These are phyloP conservation scores for Populus davidiana DNA, from an alignment of 345 rosid genomes.

Conservation along the genomic window DNA sequence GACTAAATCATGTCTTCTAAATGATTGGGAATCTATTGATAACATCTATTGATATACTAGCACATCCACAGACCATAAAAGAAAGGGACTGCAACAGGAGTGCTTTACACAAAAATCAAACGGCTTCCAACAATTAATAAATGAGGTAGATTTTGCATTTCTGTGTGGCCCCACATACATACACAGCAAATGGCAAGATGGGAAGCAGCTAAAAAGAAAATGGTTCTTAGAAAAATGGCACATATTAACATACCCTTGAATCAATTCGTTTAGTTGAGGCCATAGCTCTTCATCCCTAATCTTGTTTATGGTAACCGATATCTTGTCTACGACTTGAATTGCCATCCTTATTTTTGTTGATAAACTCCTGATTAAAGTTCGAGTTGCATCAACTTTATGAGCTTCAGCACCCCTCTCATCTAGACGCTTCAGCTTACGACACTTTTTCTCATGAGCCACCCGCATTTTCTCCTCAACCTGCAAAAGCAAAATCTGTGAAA, in stretches of 20 bases:
- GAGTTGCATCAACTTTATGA: conserved; percentile 55
- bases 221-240: conserved; percentile 3
- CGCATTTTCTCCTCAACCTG: conserved; percentile 95
- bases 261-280: conserved; percentile 84
- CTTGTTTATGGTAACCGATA: conserved; percentile 75
- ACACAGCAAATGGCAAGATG: not conserved
- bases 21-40: not conserved
- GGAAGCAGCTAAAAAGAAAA: not conserved
- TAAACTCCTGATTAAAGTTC: conserved; percentile 50
- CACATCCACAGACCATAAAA: not conserved
- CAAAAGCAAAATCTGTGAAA: conserved; percentile 14
- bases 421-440: conserved; percentile 64
- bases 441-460: conserved; percentile 64
- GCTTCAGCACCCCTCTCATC: conserved; percentile 84
- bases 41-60: not conserved
- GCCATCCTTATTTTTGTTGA: conserved; percentile 85
- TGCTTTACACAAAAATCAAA: not conserved
- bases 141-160: not conserved
- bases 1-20: not conserved
- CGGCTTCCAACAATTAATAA: not conserved
- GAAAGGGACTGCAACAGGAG: not conserved
- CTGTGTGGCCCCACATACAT: not conserved
- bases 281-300: conserved; percentile 94
- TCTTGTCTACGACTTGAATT: conserved; percentile 84
- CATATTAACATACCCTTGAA: conserved; percentile 62